Evolutionary conservation across 2,329 filamentous ascomycete species (phyloP), one percentile per base, ranked within the genome.

Genomic region (Delphinella strobiligena): DNA sequence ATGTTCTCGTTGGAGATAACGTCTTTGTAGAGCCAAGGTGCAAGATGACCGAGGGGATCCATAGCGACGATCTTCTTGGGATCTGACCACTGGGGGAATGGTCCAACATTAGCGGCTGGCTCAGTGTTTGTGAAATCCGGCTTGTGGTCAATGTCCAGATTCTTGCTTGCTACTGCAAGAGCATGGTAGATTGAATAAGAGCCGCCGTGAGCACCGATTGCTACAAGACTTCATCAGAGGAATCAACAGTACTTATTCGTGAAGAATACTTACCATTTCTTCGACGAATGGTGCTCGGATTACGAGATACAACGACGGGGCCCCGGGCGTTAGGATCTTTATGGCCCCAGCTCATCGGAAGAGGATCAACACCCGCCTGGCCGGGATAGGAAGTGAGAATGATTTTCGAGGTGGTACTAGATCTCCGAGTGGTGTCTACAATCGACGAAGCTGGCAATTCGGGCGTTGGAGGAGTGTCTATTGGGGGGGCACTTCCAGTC

Each of bases 171-270:
- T 48, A 96, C 79, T 10, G 89, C 89, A 19, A 96, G 72, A 16
- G 89, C 89, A 56, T 93, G 87, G 66, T 96, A 96, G 48, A 95
- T 89, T 45, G 85, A 87, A 60, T 98, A 96, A 4, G 87, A 95
- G 42, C 91, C 89, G 47, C 91, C 89, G 50, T 83, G 80, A 43
- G 76, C 80, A 52, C 75, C 76, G 54, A 80, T 75, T 34, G 75
- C 33, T 35, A 19, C 11, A 18, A 31, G 11, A 18, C 24, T n/a
- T 38, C 31, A 18, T 14, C 16, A 7, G 19, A 19, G 14, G 29
- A 11, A 12, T 18, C 17, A 31, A 12, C 31, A 8, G 36, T 12
- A 31, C 14, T 2, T 15, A 11, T 15, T 17, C 14, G 18, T 19
- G 8, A 30, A 33, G 12, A 19, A 54, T 55, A 38, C 22, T 27